Base-by-base conservation (phyloP, 2,329 filamentous ascomycete species). In the Claviceps digitariae region DNA sequence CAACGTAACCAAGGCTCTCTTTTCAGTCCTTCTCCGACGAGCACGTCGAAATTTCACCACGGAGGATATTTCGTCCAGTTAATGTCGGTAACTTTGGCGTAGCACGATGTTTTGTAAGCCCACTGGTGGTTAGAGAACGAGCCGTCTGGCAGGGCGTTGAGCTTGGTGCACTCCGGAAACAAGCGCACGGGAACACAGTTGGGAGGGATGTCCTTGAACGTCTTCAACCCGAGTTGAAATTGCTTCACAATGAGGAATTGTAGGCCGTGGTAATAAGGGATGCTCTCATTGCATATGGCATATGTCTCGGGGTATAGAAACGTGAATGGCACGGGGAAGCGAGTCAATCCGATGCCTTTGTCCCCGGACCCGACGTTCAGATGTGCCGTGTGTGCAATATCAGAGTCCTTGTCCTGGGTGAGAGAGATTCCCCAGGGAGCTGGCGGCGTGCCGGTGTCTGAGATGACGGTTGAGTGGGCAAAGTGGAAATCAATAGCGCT, bases 131-230 rank as follows among this genome's bases (percentile, higher is more conserved):
- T 72, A 2, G 66, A 60, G 20, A 62, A 56, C 15, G 67, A 67
- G 1, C 65, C 68, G 41, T 61, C 60, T 0, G 70, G 67, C 23
- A 73, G 55, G 15, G 62, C 61, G 13, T 67, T 59, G 41, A 76
- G 58, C 0, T 50, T 50, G 1, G 67, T 66, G 50, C 74, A 77
- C 60, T 74, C 63, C 9, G 74, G 69, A 17, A 76, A 57, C 48
- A 78, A 60, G 9, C 60, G 64, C 41, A 78, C 63, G 8, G 68
- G 63, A 2, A 66, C 70, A 55, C 75, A 78, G 2, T 63, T 66
- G 44, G 65, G 60, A 1, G 71, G 69, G 1, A 71, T 58, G 4
- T 58, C 54, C 54, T 61, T 53, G 3, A 44, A 9, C 3, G 15
- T 48, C 17, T 41, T 4, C 34, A 45, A 9, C 1, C 49, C 52